Percentiles rank a stretch among this genome's conserved stretches.
Conservation (phyloP, 148 eudicot genomes). For the Vaccinium corymbosum region DNA sequence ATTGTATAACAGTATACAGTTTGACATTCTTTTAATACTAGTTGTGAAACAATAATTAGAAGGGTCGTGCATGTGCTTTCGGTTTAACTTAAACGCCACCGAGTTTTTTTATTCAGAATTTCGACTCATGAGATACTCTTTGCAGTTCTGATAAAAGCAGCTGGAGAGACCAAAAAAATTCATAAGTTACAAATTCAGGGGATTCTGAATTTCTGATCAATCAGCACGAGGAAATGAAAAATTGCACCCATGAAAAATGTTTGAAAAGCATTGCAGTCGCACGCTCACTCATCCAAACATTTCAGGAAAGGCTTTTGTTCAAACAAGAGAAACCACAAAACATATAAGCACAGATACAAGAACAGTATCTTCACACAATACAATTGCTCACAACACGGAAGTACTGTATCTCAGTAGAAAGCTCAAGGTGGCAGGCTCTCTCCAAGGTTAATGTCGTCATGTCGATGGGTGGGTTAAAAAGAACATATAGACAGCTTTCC, state of each 20-base stretch:
- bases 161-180: neutral
- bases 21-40: neutral
- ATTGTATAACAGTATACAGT: neutral
- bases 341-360: neutral
- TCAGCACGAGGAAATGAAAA: neutral
- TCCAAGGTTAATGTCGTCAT: neutral
- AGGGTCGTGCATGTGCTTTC: neutral
- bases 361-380: neutral
- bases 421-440: neutral
- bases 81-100: neutral
- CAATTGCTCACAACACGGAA: neutral
- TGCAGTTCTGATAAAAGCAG: neutral
- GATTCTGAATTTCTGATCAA: neutral
- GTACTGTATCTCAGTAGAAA: slow-evolving; percentile 2
- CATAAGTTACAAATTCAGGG: neutral
- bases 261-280: neutral
- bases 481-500: neutral
- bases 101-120: neutral
- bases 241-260: neutral
- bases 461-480: neutral
- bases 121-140: neutral
- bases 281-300: neutral
- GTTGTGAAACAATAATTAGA: neutral
- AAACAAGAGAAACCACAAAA: neutral
- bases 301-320: neutral